Evolutionary conservation across 805 yeast species (phyloP).

Genomic region (Candida nitratophila): DNA sequence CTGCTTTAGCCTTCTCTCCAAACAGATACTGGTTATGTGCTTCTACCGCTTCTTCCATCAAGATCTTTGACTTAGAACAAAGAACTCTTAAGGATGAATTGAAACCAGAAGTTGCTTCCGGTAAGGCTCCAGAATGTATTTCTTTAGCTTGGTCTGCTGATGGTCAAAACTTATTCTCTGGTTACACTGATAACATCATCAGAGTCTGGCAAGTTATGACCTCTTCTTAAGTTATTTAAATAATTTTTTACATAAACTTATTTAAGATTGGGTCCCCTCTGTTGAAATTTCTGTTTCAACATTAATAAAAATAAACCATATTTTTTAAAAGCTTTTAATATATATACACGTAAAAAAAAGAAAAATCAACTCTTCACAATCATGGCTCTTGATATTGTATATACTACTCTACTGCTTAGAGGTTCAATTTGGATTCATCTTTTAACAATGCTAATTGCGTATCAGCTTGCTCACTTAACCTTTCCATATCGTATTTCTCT

Average conservation of each 20-base stretch:
- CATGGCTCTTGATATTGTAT: too few relatives aligned
- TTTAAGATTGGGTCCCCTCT: background rate
- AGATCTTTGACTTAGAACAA: conserved; percentile 96
- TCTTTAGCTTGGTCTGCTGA: conserved; percentile 99
- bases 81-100: conserved; percentile 92
- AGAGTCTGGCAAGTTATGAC: conserved; percentile 99
- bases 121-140: conserved; percentile 96
- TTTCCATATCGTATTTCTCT: conserved; percentile 54
- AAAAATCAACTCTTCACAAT: conserved; percentile 5
- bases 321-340: background rate
- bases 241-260: background rate
- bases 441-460: conserved; percentile 31
- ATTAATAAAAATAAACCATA: background rate
- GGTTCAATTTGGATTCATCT: background rate
- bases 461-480: conserved; percentile 58
- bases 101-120: conserved; percentile 95
- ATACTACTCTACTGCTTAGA: too few relatives aligned
- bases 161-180: conserved; percentile 98
- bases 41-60: conserved; percentile 96
- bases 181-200: conserved; percentile 99
- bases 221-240: conserved; percentile 32
- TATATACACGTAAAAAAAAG: conserved; percentile 4
- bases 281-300: too few relatives aligned
- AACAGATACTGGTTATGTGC: conserved; percentile 99
- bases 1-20: conserved; percentile 99